phyloP scores from a whole-genome alignment of 2,329 filamentous ascomycete species.

The Myriosclerotinia scirpicola region DNA sequence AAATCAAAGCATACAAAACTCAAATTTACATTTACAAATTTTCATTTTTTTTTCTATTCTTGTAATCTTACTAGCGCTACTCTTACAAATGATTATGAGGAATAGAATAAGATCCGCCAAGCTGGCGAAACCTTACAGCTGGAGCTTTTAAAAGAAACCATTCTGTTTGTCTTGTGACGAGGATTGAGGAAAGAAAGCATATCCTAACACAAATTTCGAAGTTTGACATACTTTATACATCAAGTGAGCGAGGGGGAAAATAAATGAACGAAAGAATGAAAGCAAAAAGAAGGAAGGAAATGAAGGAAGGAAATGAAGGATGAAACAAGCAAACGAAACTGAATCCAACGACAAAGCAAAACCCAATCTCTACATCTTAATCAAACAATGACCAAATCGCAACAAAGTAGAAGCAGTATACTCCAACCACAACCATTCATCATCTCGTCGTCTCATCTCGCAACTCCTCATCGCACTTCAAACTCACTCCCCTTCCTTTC shows the following conservation, averaged over 20 bases:
- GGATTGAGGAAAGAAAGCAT: background rate
- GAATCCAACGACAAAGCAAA: background rate
- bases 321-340: background rate
- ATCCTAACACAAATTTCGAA: background rate
- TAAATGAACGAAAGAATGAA: background rate
- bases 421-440: background rate
- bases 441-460: background rate
- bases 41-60: too few species aligned
- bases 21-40: background rate
- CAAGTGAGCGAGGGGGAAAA: background rate
- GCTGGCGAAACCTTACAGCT: background rate
- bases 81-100: background rate
- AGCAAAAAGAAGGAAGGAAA: background rate
- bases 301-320: background rate
- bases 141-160: background rate
- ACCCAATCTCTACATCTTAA: background rate
- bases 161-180: background rate
- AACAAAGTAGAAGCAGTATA: background rate
- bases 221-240: background rate
- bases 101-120: background rate
- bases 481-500: background rate
- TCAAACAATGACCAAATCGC: background rate
- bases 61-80: background rate
- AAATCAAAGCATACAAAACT: background rate
- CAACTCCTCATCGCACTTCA: too few species aligned